Evolutionary conservation across 768 basidiomycete genomes (phyloP).

Genomic region (Phanerodontia chrysosporium): DNA sequence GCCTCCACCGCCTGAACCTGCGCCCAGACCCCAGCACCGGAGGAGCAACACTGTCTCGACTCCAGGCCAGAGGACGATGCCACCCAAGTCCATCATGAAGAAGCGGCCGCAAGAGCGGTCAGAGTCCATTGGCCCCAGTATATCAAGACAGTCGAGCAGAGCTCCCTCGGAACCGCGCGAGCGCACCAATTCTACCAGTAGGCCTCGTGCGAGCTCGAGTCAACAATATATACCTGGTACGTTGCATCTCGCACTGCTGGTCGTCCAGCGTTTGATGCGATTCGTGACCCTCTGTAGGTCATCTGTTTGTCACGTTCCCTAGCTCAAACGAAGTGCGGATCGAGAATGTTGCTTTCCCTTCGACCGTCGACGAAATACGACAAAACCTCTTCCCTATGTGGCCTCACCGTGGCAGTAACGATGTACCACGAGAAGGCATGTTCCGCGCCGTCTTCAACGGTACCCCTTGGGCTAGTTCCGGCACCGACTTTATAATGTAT

Average conservation of each 20-base stretch:
- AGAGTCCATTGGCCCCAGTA: slow-evolving; percentile 7
- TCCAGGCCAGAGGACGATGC: slow-evolving; percentile 19
- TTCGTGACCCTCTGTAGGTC: too few relatives aligned
- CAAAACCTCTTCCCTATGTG: slow-evolving; percentile 57
- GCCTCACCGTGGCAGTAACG: slow-evolving; percentile 58
- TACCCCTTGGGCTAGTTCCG: slow-evolving; percentile 64
- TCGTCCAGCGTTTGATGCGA: neutral
- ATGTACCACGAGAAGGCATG: neutral
- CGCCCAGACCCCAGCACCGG: neutral
- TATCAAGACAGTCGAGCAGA: slow-evolving; percentile 13
- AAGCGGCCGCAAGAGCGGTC: slow-evolving; percentile 31
- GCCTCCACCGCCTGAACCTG: slow-evolving; percentile 4
- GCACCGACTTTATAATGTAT: slow-evolving; percentile 51
- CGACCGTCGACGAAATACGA: slow-evolving; percentile 56
- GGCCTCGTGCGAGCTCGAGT: slow-evolving; percentile 31
- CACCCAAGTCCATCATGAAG: slow-evolving; percentile 57
- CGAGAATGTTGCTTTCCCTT: slow-evolving; percentile 42
- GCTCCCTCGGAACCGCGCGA: slow-evolving; percentile 15
- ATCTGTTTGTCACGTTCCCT: slow-evolving; percentile 68
- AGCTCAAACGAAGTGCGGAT: slow-evolving; percentile 59
- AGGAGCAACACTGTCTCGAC: slow-evolving; percentile 5
- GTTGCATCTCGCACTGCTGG: neutral
- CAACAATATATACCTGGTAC: slow-evolving; percentile 24
- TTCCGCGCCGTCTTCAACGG: slow-evolving; percentile 52
- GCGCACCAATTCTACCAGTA: slow-evolving; percentile 14